These are phyloP conservation scores for Aspergillus chevalieri DNA, from an alignment of 2,329 filamentous ascomycete species.

Conservation along the genomic window DNA sequence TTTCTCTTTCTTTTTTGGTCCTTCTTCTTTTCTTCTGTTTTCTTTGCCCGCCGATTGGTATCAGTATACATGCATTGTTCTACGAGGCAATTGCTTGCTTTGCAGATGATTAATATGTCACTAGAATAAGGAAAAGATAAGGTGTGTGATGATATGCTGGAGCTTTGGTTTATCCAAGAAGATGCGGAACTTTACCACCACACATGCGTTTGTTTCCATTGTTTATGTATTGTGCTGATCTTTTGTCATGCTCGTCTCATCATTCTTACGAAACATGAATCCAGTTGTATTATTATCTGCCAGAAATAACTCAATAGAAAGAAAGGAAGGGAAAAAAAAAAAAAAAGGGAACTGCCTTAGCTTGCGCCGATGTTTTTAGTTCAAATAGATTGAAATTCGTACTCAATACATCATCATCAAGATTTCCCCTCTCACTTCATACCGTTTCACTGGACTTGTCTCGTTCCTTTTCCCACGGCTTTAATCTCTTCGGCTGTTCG, in stretches of 20 bases:
- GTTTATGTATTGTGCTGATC: neutral
- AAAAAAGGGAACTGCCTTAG: neutral
- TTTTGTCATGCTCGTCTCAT: neutral
- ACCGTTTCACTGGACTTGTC: neutral
- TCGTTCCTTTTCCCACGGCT: slow-evolving; percentile 72
- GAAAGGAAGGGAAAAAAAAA: neutral
- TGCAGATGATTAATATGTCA: slow-evolving; percentile 16
- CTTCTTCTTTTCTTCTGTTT: neutral
- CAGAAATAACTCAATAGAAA: neutral
- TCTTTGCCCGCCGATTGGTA: neutral
- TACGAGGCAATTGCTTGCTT: slow-evolving; percentile 11
- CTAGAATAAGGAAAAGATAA: slow-evolving; percentile 11
- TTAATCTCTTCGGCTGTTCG: slow-evolving; percentile 50
- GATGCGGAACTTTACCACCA: neutral
- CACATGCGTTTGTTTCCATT: neutral
- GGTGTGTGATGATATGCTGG: slow-evolving; percentile 12
- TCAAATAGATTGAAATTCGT: no score
- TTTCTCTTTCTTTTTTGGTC: slow-evolving; percentile 1
- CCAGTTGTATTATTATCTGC: neutral
- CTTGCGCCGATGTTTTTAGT: slow-evolving; percentile 2
- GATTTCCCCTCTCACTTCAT: no score
- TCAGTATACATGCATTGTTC: slow-evolving; percentile 7
- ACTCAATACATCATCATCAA: no score
- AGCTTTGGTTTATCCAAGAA: slow-evolving; percentile 14
- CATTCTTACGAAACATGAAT: neutral